Base-by-base conservation (phyloP, 164 flowering plant genomes). In the Nelumbo lutea region DNA sequence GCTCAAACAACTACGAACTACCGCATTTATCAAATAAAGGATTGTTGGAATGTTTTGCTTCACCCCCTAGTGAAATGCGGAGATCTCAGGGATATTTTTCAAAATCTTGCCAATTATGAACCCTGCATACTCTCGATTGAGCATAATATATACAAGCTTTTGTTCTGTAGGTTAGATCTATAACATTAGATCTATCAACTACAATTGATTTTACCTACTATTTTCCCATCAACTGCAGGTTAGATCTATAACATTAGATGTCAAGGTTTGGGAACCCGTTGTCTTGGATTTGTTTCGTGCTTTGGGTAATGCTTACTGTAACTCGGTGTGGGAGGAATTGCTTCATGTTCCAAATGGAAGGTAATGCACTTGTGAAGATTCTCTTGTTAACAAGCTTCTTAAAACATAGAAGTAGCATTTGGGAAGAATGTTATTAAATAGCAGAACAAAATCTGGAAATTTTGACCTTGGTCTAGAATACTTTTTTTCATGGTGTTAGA, bases 241-340 rank as follows among this genome's bases (percentile, higher is more conserved):
- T 62, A 87, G 98, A 74, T 94, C 98, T 27, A 77, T 94, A 70
- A 89, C 77, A 42, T 74, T 94, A 52, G 98, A 94, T 79, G 97
- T 94, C 71, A 94, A 84, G 77, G 96, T 94, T 52, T 94, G 98
- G 98, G 98, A 94, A 73, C 86, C 95, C 46, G 70, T 93, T 40
- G 64, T 94, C 64, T 66, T 94, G 86, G 92, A 89, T 27, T 74
- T 94, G 59, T 94, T 94, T 67, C 75, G 77, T 45, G 70, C 73
- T 48, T 73, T 94, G 79, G 98, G 98, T 55, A 94, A 94, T 82
- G 74, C 78, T 46, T 90, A 79, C 69, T 88, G 92, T 70, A 94
- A 94, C 76, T 89, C 98, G 44, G 70, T 94, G 67, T 94, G 98
- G 98, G 98, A 94, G 79, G 93, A 82, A 61, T 62, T 72, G 61